Conservation (phyloP, 192 early-diverging fungal genomes). For the Backusella luteola region DNA sequence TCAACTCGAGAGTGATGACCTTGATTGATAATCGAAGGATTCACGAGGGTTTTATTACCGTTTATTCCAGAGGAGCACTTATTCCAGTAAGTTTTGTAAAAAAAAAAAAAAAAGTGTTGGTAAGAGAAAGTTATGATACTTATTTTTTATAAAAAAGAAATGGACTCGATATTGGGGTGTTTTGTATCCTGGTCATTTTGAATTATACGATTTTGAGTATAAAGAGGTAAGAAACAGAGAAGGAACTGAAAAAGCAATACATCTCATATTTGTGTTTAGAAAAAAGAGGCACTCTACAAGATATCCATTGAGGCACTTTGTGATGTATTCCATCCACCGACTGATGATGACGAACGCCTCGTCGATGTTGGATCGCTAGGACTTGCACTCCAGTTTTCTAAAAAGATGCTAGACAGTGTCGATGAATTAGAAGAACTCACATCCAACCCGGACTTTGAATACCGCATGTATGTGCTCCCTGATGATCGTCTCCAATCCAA, state of each 20-base stretch:
- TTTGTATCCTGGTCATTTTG: slow-evolving; percentile 18
- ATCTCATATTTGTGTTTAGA: background rate
- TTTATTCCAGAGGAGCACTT: slow-evolving; percentile 26
- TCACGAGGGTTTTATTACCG: slow-evolving; percentile 28
- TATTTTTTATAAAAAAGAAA: slow-evolving; percentile 11
- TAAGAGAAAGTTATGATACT: background rate
- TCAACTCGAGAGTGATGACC: slow-evolving; percentile 11
- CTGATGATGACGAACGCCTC: slow-evolving; percentile 28
- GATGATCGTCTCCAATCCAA: slow-evolving; percentile 10
- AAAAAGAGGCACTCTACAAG: background rate
- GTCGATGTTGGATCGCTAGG: slow-evolving; percentile 33
- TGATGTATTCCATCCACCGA: slow-evolving; percentile 26
- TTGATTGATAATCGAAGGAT: slow-evolving; percentile 18
- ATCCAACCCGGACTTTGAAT: slow-evolving; percentile 8
- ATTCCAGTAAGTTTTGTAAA: slow-evolving; percentile 23
- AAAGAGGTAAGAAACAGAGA: slow-evolving; percentile 21
- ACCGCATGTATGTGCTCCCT: slow-evolving; percentile 31
- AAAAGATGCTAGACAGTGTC: background rate
- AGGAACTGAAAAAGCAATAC: background rate
- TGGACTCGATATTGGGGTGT: slow-evolving; percentile 35
- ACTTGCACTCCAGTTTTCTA: slow-evolving; percentile 29
- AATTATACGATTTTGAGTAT: slow-evolving; percentile 40
- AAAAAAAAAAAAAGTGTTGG: too few species aligned
- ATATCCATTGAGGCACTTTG: slow-evolving; percentile 16
- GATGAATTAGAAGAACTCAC: background rate